Evolutionary conservation across 768 basidiomycete species (phyloP), one percentile per base, ranked within the genome.

Genomic region (Lentinula sp.): DNA sequence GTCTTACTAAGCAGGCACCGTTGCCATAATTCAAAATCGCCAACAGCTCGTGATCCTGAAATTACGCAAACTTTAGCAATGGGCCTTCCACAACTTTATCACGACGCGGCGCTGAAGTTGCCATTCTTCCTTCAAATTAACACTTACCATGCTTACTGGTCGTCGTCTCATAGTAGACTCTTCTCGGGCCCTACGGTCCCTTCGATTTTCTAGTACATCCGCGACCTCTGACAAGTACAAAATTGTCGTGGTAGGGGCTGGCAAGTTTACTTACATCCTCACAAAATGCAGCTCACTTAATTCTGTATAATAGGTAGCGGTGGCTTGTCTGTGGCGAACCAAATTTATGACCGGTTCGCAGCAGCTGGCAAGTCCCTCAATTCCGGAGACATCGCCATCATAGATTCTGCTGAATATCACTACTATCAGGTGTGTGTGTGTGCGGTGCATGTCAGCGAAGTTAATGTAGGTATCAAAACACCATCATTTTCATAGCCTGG

Each of bases 191-290:
- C 5, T 20, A 9, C 12, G 16, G 4, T 16, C 20, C 9, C 39
- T 61, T 28, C 58, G 62, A 23, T 56, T 65, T 35, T 66, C 63
- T 1, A 77, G 77, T 64, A 78, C 79, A 12, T 67, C 70, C 16
- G 65, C 72, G 32, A 70, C 74, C 18, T 78, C 76, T 64, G 76
- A 81, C 64, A 90, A 61, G 41, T 92, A 83, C 77, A 95, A 90
- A 74, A 79, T 98, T 37, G 75, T 98, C 32, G 85, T 98, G 45
- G 78, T 98, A 20, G 96, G 96, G 57, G 95, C 81, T 72, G 96
- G 96, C 87, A 68, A 66, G 83, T 61, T 60, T 51, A 37, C 35
- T 36, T 39, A n/a, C 10, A 48, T 57, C 28, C 32, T 28, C 42
- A 45, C 5, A 5, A 54, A 20, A 13, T 12, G 55, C 43, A 37